These are phyloP conservation scores for Drosera spatulata DNA, from an alignment of 179 eudicot species.

Conservation along the genomic window DNA sequence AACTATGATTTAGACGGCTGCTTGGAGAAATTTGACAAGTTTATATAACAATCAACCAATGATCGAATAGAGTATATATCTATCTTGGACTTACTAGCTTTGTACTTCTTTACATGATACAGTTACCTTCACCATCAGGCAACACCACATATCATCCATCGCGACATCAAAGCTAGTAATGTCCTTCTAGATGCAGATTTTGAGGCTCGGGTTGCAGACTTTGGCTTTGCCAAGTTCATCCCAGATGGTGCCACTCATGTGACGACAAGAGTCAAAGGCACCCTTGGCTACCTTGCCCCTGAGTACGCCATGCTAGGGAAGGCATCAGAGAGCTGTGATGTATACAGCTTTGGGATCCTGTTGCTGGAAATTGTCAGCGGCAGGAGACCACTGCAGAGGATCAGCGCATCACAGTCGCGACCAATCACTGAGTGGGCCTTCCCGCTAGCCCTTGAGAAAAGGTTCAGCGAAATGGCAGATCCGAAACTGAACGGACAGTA, in stretches of 20 bases:
- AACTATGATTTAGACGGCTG: too few relatives aligned
- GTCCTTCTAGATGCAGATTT: conserved; percentile 87
- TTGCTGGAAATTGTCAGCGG: conserved; percentile 85
- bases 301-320: conserved; percentile 87
- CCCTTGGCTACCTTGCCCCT: conserved; percentile 87
- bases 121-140: conserved; percentile 95
- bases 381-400: conserved; percentile 86
- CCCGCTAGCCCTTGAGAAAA: conserved; percentile 69
- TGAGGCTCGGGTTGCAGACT: conserved; percentile 80
- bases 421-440: conserved; percentile 97
- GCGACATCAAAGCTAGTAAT: conserved; percentile 85
- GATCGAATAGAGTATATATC: not conserved
- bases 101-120: conserved; percentile 2
- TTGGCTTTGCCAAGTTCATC: conserved; percentile 85
- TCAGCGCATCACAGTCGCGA: conserved; percentile 81
- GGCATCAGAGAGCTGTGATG: conserved; percentile 90
- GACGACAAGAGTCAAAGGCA: conserved; percentile 85
- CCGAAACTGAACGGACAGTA: conserved; percentile 57
- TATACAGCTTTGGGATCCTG: conserved; percentile 90
- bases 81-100: not conserved
- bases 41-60: not conserved
- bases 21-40: too few relatives aligned
- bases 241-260: conserved; percentile 97
- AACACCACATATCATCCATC: conserved; percentile 92
- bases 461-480: conserved; percentile 68